Conservation (phyloP, 208 protist species). For the Crithidia sp. region DNA sequence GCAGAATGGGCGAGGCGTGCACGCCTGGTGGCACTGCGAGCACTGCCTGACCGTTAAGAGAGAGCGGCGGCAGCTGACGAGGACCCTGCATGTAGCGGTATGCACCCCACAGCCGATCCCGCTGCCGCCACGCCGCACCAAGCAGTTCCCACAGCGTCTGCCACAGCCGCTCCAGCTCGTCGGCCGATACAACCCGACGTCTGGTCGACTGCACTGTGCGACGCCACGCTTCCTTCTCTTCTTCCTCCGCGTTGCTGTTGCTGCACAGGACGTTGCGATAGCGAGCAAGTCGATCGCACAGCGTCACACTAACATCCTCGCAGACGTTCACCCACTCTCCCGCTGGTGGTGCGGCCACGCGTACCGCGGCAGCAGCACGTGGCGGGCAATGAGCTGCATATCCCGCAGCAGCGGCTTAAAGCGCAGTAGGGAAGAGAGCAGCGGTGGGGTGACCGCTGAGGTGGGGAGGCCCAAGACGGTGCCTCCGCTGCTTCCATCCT, state of each 20-base stretch:
- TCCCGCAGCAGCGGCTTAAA: conserved; percentile 60
- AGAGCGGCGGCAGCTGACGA: conserved; percentile 20
- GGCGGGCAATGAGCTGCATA: conserved; percentile 44
- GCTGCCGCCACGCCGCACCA: conserved; percentile 76
- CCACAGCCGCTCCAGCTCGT: conserved; percentile 51
- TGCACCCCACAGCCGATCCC: conserved; percentile 59
- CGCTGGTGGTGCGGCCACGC: conserved; percentile 60
- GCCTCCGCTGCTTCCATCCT: not conserved
- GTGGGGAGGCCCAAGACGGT: not conserved
- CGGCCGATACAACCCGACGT: conserved; percentile 13
- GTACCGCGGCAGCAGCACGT: conserved; percentile 57
- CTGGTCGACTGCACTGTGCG: not conserved
- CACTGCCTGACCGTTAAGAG: conserved; percentile 17
- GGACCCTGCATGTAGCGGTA: conserved; percentile 39
- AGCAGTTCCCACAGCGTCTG: conserved; percentile 58
- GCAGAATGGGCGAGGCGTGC: conserved; percentile 22
- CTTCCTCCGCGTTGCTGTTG: not conserved
- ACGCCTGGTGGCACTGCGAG: conserved; percentile 20
- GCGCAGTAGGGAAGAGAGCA: conserved; percentile 49
- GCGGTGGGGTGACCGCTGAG: conserved; percentile 12
- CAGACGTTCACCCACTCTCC: conserved; percentile 68
- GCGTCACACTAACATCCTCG: conserved; percentile 63
- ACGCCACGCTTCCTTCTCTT: not conserved
- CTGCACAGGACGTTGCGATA: conserved; percentile 28
- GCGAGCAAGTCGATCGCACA: conserved; percentile 55